Conservation (phyloP, 2,329 filamentous ascomycete species). For the Pseudomassariella vexata region DNA sequence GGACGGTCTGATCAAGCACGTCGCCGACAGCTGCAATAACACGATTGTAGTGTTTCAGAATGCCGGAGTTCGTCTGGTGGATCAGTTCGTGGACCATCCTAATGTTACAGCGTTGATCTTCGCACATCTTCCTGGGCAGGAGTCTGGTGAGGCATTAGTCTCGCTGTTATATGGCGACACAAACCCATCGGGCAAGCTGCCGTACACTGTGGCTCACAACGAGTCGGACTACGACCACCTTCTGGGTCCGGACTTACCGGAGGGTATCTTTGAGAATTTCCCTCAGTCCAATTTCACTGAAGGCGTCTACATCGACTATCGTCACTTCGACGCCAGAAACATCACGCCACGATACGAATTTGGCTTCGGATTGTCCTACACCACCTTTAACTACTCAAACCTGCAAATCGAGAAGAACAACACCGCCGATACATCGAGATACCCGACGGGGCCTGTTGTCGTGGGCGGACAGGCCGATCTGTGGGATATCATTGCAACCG, state of each 20-base stretch:
- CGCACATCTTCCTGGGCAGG: conserved; percentile 60
- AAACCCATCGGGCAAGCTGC: conserved; percentile 52
- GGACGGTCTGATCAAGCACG: conserved; percentile 49
- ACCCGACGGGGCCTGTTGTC: conserved; percentile 31
- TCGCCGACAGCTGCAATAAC: conserved; percentile 53
- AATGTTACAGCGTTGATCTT: conserved; percentile 61
- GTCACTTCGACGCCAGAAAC: conserved; percentile 42
- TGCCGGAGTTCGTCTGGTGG: conserved; percentile 54
- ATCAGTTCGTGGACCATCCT: conserved; percentile 54
- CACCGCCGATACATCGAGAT: conserved; percentile 23
- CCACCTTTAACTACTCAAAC: conserved; percentile 42
- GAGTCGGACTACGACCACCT: conserved; percentile 49
- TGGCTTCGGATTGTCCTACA: conserved; percentile 52
- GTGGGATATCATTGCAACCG: conserved; percentile 38
- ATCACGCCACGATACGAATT: conserved; percentile 49
- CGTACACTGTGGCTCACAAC: conserved; percentile 55
- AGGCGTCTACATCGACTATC: conserved; percentile 48
- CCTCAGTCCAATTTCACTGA: conserved; percentile 47
- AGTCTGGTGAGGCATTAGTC: conserved; percentile 50
- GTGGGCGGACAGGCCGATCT: conserved; percentile 41
- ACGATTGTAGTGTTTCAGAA: conserved; percentile 63
- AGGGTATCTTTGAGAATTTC: conserved; percentile 45
- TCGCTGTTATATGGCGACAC: conserved; percentile 52
- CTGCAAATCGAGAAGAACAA: conserved; percentile 28
- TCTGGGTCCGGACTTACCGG: conserved; percentile 31